Evolutionary conservation across 2,329 filamentous ascomycete species (phyloP), one percentile per base, ranked within the genome.

Genomic region (Pseudocercospora musae): DNA sequence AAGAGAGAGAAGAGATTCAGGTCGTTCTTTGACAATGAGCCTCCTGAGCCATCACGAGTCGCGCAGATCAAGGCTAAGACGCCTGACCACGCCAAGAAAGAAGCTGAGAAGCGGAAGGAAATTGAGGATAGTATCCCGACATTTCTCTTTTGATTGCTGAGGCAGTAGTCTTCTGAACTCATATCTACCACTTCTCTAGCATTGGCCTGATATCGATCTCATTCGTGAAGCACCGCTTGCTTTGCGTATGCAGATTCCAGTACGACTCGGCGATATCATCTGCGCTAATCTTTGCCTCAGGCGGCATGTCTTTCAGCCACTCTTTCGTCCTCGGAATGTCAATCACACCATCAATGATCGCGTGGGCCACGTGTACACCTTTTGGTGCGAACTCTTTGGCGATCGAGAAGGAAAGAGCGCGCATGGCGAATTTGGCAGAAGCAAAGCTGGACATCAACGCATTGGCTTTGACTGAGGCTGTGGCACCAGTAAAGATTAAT

Each of bases 201-300:
- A 86, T 92, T 0, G 92, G 91, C 66, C 92, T 81, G 29, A 93
- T 79, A 76, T 96, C 92, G 69, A 96, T 76, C 78, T 96, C 91
- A 72, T 91, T 90, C 0, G 90, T 92, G 71, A 94, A 96, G 1
- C 86, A 86, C 5, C 89, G 91, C 68, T 85, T 84, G 31, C 88
- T 89, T 79, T 96, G 92, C 0, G 87, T 89, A 72, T 96, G 92
- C 71, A 96, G 74, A 73, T 88, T 81, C 91, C 91, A 96, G 72
- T 96, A 96, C 10, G 86, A 85, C 67, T 96, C 91, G 10, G 92
- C 92, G 80, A 96, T 96, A 87, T 94, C 89, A 66, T 91, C 88
- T 8, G 91, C 84, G 65, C 79, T 87, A 63, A 96, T 85, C 80
- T 93, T 94, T 0, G 82, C 85, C 75, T 88, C 86, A 5, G 82